phyloP scores from a whole-genome alignment of 345 rosid genomes.

The Aurinia saxatilis region DNA sequence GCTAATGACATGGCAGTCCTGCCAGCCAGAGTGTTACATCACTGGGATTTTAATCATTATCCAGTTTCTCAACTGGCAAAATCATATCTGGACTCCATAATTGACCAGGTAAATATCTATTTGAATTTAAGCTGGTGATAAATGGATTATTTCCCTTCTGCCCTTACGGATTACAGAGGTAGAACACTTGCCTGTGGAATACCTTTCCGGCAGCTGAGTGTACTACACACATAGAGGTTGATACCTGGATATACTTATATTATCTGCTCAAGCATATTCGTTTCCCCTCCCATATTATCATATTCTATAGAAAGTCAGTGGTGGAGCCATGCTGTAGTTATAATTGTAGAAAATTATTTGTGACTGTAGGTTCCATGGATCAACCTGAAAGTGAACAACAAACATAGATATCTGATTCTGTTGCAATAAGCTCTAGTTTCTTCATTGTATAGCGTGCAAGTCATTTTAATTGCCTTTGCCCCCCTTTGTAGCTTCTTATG shows the following conservation, averaged over 20 bases:
- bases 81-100: conserved; percentile 86
- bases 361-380: neutral
- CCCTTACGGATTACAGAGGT: neutral
- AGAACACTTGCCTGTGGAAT: neutral
- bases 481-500: neutral
- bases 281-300: neutral
- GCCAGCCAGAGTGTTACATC: conserved; percentile 88
- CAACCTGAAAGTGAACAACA: neutral
- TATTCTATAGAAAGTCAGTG: neutral
- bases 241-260: neutral
- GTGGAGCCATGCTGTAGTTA: neutral
- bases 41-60: conserved; percentile 80
- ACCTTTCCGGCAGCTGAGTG: neutral
- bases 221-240: neutral
- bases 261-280: neutral
- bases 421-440: conserved; percentile 2
- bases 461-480: neutral
- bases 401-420: neutral
- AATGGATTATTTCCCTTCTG: neutral
- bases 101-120: conserved; percentile 59
- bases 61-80: conserved; percentile 88
- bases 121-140: neutral
- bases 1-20: conserved; percentile 74
- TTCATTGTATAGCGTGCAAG: neutral
- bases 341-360: neutral